Base-by-base conservation (phyloP, 441 rosid species). In the Pelargonium fulgidum region DNA sequence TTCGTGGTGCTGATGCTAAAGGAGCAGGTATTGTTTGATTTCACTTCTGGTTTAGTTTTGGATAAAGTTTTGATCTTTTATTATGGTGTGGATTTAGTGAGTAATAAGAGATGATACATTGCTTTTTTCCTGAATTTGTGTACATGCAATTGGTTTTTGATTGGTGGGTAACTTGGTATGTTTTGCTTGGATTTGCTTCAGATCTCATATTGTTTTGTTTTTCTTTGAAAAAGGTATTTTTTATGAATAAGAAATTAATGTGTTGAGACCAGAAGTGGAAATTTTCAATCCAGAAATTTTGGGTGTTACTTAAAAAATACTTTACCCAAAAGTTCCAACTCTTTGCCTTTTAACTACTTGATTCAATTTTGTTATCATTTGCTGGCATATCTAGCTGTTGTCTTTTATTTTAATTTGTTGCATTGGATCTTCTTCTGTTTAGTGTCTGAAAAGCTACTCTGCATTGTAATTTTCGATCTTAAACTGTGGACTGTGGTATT, bases 11-110 rank as follows among this genome's bases (percentile, higher is more conserved):
- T 78, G 87, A 75, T 36, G 87, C 94, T 42, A 82, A 79, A 73
- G 90, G 98, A 81, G 99, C 99, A 69, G 98, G 99, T 90, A 79
- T 33, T 67, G 50, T 4, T 61, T 4, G 58, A n/a, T 4, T 3
- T 59, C 41, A 29, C 22, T 7, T 65, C 48, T 10, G 73, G 58
- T 64, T 64, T 75, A 1, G 66, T 39, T 52, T 22, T 64, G 29
- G 14, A 50, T 16, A 50, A 58, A 73, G 50, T 39, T 68, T 70
- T 73, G 69, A 16, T 50, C 70, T 14, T 39, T 67, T 13, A 3
- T 17, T 68, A 29, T 26, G 5, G 0, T 17, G 16, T 71, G 58
- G 58, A 3, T 50, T 50, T 14, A 13, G 5, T 50, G 58, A 50
- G 58, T 5, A 5, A 13, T 4, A 50, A 5, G 14, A 12, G 16